These are phyloP conservation scores for sunflower (Helianthus annuus) DNA, from an alignment of 129 eudicot species.

Conservation along the genomic window DNA sequence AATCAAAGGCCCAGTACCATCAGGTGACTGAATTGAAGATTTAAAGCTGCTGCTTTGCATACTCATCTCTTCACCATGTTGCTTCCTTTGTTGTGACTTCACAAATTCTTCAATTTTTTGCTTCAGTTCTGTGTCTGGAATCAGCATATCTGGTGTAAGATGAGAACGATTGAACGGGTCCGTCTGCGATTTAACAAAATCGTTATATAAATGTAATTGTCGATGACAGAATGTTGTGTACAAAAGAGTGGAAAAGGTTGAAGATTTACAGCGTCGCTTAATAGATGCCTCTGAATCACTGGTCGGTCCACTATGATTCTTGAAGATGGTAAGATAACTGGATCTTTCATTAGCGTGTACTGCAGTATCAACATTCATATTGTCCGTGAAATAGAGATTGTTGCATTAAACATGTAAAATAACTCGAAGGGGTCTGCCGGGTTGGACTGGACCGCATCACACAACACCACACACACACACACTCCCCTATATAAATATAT, in stretches of 20 bases:
- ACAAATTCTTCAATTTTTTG: constrained; percentile 80
- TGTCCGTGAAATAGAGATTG: background rate
- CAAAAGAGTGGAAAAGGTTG: constrained; percentile 3
- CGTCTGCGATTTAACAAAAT: constrained; percentile 50
- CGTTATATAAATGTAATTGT: background rate
- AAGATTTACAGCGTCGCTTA: constrained; percentile 63
- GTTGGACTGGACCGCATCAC: no score
- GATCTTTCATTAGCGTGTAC: constrained; percentile 96
- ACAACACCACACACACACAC: no score
- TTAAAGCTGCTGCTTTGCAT: constrained; percentile 52
- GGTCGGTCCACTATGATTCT: constrained; percentile 83
- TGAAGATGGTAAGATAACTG: constrained; percentile 92
- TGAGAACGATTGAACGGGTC: constrained; percentile 99
- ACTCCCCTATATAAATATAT: no score
- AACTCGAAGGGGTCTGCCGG: background rate
- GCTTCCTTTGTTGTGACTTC: constrained; percentile 52
- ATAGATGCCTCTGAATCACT: constrained; percentile 93
- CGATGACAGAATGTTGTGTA: background rate
- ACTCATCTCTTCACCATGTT: constrained; percentile 42
- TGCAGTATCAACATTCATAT: constrained; percentile 43
- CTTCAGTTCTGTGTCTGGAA: constrained; percentile 83
- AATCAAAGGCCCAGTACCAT: constrained; percentile 49
- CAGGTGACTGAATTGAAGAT: constrained; percentile 56
- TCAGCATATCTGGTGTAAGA: constrained; percentile 91
- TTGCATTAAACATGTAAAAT: background rate